Evolutionary conservation across 2,329 filamentous ascomycete species (phyloP).

Genomic region (Aspergillus pseudotamarii): DNA sequence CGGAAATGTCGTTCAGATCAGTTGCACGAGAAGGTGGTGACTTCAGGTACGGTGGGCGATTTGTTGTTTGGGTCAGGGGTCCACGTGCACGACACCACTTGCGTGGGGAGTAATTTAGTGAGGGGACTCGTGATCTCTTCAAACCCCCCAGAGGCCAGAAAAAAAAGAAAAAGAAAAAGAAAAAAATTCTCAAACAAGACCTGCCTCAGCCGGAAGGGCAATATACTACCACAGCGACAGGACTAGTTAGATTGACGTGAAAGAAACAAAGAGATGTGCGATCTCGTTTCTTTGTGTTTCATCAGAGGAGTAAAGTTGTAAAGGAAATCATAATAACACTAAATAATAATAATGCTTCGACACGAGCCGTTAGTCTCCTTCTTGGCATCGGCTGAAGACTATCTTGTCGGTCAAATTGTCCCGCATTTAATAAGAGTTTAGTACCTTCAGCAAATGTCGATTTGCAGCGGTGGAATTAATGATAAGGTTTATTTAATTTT

Average conservation of each 20-base stretch:
- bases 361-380: conserved; percentile 18
- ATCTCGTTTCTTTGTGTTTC: conserved; percentile 1
- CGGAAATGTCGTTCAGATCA: conserved; percentile 18
- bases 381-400: conserved; percentile 20
- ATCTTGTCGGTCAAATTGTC: conserved; percentile 9
- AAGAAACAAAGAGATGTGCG: neutral
- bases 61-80: conserved; percentile 32
- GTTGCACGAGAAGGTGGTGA: conserved; percentile 2
- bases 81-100: conserved; percentile 26
- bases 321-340: neutral
- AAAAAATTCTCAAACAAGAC: neutral
- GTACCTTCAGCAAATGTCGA: neutral
- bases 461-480: neutral
- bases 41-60: conserved; percentile 3
- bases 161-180: neutral
- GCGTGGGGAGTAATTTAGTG: conserved; percentile 9
- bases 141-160: conserved; percentile 1
- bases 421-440: conserved; percentile 5
- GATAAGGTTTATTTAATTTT: neutral
- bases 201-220: neutral
- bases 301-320: neutral
- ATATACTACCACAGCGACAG: neutral
- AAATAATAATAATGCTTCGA: conserved; percentile 11
- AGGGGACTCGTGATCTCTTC: conserved; percentile 8
- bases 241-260: neutral